Evolutionary conservation across 148 eudicot genomes (phyloP).

Genomic region (Nyssa sinensis): DNA sequence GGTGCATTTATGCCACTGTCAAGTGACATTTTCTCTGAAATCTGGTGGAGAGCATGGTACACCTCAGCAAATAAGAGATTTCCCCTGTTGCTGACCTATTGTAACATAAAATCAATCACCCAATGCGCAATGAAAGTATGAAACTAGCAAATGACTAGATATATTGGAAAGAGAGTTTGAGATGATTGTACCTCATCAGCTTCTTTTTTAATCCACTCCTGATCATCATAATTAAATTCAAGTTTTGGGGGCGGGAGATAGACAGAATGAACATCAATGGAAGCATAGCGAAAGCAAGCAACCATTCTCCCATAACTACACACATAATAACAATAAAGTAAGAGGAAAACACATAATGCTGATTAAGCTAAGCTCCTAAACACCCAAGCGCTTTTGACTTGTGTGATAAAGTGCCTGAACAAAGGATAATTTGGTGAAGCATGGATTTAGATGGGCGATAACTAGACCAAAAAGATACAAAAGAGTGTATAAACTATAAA

Average conservation of each 20-base stretch:
- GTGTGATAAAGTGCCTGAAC: too few species aligned
- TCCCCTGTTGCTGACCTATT: constrained; percentile 63
- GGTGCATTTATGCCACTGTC: constrained; percentile 30
- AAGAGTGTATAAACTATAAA: too few species aligned
- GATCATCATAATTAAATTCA: constrained; percentile 69
- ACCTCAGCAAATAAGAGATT: constrained; percentile 78
- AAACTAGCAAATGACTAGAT: too few species aligned
- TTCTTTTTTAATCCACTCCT: constrained; percentile 84
- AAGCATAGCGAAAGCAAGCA: constrained; percentile 98
- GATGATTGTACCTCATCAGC: constrained; percentile 56
- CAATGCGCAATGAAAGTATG: too few species aligned
- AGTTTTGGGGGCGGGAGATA: constrained; percentile 84
- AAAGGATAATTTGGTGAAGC: too few species aligned
- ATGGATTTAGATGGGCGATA: too few species aligned
- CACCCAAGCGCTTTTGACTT: too few species aligned
- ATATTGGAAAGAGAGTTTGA: constrained; percentile 14
- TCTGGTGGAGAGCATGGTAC: constrained; percentile 59
- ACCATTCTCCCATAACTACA: constrained; percentile 95
- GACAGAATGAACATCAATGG: constrained; percentile 92
- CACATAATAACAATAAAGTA: neutral
- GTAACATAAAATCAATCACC: too few species aligned
- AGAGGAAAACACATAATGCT: too few species aligned
- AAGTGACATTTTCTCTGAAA: constrained; percentile 43
- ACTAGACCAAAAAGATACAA: too few species aligned
- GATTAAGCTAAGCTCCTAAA: too few species aligned